Evolutionary conservation across 805 yeast genomes (phyloP), one percentile per base, ranked within the genome.

Genomic region (Candida loeiensis): DNA sequence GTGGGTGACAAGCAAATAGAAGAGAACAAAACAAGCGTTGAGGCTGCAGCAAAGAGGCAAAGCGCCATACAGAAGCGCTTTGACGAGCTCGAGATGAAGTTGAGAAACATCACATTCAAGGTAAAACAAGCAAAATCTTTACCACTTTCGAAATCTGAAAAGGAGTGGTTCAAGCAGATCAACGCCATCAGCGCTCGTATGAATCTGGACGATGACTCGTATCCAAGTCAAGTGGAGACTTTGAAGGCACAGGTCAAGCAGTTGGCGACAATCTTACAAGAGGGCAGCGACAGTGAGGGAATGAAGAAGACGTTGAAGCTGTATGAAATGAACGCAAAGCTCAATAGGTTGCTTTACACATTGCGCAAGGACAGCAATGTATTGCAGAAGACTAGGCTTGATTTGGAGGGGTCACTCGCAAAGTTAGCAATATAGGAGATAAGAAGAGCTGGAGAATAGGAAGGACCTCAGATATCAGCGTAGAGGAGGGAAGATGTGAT

Each of bases 81-180:
- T 11, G 37, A 45, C 2, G 22, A 27, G 3, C 37, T 66, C 13
- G 61, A 63, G 26, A 38, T 36, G 3, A 55, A 47, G 30, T 40
- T 66, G 5, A 45, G 50, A 4, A 42, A 47, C 3, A 48, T 56
- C n/a, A 48, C 62, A 3, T 59, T 56, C 29, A 46, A 49, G 25
- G 32, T 51, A 9, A 59, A 49, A 24, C 48, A 50, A 15, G 39
- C 45, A 4, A 50, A 44, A 14, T 39, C 54, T 4, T 47, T 64
- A 11, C 71, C 71, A 5, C 47, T 69, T 19, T 63, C 72, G 1
- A 41, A 48, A 1, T 56, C 60, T 16, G 74, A 69, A 41, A 55
- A 49, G 35, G 39, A 37, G 4, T 69, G 73, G 73, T 59, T 63
- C 35, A 53, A 55, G 21, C 73, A 69, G 41, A 50, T 69, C 26